Base-by-base conservation (phyloP, 208 protist species). In the Acanthamoeba royreba region DNA sequence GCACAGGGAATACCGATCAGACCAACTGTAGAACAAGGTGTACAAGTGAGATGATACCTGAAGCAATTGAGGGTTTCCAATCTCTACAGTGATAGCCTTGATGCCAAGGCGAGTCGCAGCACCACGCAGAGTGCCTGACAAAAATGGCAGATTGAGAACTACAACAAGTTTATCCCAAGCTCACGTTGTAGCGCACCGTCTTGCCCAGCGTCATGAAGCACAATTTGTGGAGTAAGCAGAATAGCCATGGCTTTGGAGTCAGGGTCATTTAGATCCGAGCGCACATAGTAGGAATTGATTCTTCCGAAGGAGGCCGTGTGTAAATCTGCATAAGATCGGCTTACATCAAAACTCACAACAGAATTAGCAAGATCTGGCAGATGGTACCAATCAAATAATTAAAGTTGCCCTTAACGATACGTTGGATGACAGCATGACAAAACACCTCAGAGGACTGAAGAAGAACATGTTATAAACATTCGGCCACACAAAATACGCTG, bases 261-360 rank as follows among this genome's bases (percentile, higher is more conserved):
- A 9, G 28, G 40, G 55, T 93, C 66, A 53, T 87, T 92, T 87
- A 96, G 55, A 55, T 95, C 66, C 9, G 93, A 66, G 15, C 94
- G 92, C n/a, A 96, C 93, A 38, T 96, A 96, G 83, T 91, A 91
- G 25, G 93, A 95, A 69, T 96, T 96, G 46, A 93, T 86, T 13
- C 94, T 81, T 9, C 94, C 94, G 31, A 89, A 69, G 5, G 69
- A 92, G 31, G 94, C 94, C 17, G 94, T 96, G 79, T 96, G 94
- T 38, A 96, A 15, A 35, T 96, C 94, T 46, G 63, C 13, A 31
- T n/a, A 74, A 94, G 17, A 66, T 31, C 53, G 38, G 13, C 31
- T 13, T 25, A 55, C 49, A 55, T 19, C 9, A 9, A 55, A 9
- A 55, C 49, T 25, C 49, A 55, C 49, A 55, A 9, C 22, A 25